phyloP scores from a whole-genome alignment of 2,329 filamentous ascomycete genomes.

The Plectosphaerella plurivora region DNA sequence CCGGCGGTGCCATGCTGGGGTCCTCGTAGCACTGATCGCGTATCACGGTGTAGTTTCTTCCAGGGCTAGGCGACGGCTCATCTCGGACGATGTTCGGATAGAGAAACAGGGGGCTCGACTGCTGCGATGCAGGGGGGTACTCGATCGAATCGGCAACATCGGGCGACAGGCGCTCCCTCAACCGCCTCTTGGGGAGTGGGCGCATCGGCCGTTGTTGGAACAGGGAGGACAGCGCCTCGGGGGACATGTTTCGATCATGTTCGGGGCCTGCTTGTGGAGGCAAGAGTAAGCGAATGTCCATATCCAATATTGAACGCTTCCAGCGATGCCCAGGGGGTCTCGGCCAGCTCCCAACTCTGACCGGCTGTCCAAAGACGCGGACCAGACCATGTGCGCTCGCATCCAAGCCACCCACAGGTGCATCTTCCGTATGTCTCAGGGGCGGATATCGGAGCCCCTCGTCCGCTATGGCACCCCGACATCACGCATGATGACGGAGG shows the following conservation, averaged over 20 bases:
- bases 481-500: no score
- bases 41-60: slow-evolving; percentile 2
- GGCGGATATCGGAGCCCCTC: no score
- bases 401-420: not conserved
- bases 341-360: no score
- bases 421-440: not conserved
- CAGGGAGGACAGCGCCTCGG: slow-evolving; percentile 73
- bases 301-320: no score
- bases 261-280: slow-evolving; percentile 28
- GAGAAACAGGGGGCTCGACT: slow-evolving; percentile 70
- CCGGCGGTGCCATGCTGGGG: slow-evolving; percentile 26
- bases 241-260: slow-evolving; percentile 51
- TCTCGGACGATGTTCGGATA: slow-evolving; percentile 40
- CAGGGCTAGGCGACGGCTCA: slow-evolving; percentile 19
- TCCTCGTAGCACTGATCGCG: slow-evolving; percentile 14
- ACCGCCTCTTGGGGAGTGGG: slow-evolving; percentile 81
- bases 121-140: slow-evolving; percentile 73
- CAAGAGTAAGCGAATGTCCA: slow-evolving; percentile 2
- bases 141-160: slow-evolving; percentile 78
- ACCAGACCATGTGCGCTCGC: not conserved
- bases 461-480: no score
- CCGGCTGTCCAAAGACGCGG: no score
- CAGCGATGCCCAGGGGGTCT: no score
- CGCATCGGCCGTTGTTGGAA: slow-evolving; percentile 91
- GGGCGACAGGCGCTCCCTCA: slow-evolving; percentile 82